Evolutionary conservation across 2,329 filamentous ascomycete genomes (phyloP), one percentile per base, ranked within the genome.

Genomic region (Stagonosporopsis rhizophila): DNA sequence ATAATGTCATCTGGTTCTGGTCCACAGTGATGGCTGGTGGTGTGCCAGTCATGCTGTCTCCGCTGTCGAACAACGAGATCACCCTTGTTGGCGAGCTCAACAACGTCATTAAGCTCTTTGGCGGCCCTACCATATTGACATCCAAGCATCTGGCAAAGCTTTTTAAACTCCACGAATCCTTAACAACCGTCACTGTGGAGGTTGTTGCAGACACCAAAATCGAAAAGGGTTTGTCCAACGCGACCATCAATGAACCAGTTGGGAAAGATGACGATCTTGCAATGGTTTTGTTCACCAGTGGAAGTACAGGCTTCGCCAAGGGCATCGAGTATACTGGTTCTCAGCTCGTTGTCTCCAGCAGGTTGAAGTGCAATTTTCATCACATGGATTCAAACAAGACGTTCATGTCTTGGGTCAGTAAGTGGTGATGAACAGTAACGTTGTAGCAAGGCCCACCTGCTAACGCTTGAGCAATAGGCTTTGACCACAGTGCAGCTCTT

Each of bases 401-500:
- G 2, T 63, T 73, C 32, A 37, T 55, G 52, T 52, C 54, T 52
- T 57, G 54, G 54, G 48, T 57, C 32, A 52, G 54, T 57, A 44
- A 47, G 54, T 57, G 28, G 1, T 38, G 11, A 27, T 7, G 1
- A 17, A 15, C 11, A 15, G 11, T 7, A 3, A 2, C 6, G 7
- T n/a, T 11, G 12, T 23, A n/a, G 11, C 19, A 22, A 6, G 12
- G 12, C 15, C 8, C 11, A 7, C 0, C 17, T 9, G 9, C 45
- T 48, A 22, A 38, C 7, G 4, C 20, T 6, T 8, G 20, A 22
- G 17, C 6, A 23, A 17, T 39, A 53, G 76, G 76, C 0, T 68
- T 85, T 7, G 83, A 86, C 57, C 84, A 86, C 54, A 82, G 85
- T 9, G 84, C 80, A 0, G 79, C 71, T 55, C 68, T 87, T 3